Evolutionary conservation across 2,329 filamentous ascomycete genomes (phyloP), one percentile per base, ranked within the genome.

Genomic region (Fusarium newnesense): DNA sequence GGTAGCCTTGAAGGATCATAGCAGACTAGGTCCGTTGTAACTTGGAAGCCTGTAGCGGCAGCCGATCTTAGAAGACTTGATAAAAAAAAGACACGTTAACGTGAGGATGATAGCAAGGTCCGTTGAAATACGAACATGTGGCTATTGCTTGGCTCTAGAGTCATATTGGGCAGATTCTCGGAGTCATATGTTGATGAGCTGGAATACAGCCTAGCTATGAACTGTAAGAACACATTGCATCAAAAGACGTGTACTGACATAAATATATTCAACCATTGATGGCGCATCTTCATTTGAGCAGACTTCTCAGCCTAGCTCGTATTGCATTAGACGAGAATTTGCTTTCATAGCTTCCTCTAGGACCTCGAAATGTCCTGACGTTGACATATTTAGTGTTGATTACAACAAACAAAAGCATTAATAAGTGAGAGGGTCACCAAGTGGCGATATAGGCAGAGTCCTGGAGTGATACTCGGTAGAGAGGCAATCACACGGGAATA

Each of bases 211-310:
- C 40, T 24, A 13, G 19, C 18, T 21, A 13, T n/a, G 10, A 4
- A 18, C 34, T 21, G 34, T 18, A 16, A 30, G 34, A 40, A 40
- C 34, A 28, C 5, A n/a, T 28, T 5, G 5, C 50, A 39, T 39
- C 9, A 40, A 28, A n/a, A 28, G 34, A 7, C 5, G 13, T 3
- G 34, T 34, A 37, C 12, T 37, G 2, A 8, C 18, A 24, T 21
- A n/a, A 5, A 36, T 8, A 16, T 26, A 9, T 26, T 3, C 1
- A 5, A 12, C 4, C 21, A 3, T 16, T 15, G 18, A 6, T 26
- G 34, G 18, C 5, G 24, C 18, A 28, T 37, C 12, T 9, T 12
- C 43, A 11, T 5, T 18, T 13, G 19, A 32, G 19, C 26, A 49
- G 7, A 34, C 18, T 10, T 9, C 18, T 44, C 2, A 26, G 16